Base-by-base conservation (phyloP, 495 filamentous ascomycete genomes). In the Aspergillus panamensis region DNA sequence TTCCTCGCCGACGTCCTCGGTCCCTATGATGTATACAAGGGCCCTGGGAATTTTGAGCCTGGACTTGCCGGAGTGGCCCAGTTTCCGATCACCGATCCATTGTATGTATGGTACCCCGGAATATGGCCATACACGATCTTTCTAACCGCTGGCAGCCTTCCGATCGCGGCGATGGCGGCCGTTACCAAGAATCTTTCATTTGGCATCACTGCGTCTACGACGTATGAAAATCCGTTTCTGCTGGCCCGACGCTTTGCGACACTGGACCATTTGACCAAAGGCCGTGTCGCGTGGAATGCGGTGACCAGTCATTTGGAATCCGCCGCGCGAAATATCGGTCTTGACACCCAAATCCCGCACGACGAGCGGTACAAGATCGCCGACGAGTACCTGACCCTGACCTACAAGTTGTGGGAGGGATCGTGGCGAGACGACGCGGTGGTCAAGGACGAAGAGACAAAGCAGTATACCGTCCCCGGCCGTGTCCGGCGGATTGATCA, bases 361-460 rank as follows among this genome's bases (percentile, higher is more conserved):
- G 85, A 88, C 59, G 83, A 87, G 64, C 77, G 86, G 37, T 88
- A 89, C 68, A 78, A 75, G 31, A 80, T 82, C 57, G 84, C 84
- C 1, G 80, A 87, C 48, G 86, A 89, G 61, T 89, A 88, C 66
- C 66, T 88, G 45, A 69, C 77, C 29, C 83, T 88, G 19, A 79
- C 85, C 40, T 88, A 88, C 70, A 87, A 87, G 67, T 77, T 89
- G 8, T 82, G 81, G 69, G 80, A 88, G 58, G 82, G 79, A 13
- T 87, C 83, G 0, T 88, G 85, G 85, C 70, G 83, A 16, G 81
- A 86, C 55, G 86, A 87, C 50, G 84, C 85, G n/a, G 80, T 88
- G 2, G 58, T 76, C 9, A 73, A 75, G 32, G 58, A 75, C 25
- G 66, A 57, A 5, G 75, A 76, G 6, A 69, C 63, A 4, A 44